phyloP scores from a whole-genome alignment of 2,329 filamentous ascomycete species.

The Arthrobotrys megalospora region DNA sequence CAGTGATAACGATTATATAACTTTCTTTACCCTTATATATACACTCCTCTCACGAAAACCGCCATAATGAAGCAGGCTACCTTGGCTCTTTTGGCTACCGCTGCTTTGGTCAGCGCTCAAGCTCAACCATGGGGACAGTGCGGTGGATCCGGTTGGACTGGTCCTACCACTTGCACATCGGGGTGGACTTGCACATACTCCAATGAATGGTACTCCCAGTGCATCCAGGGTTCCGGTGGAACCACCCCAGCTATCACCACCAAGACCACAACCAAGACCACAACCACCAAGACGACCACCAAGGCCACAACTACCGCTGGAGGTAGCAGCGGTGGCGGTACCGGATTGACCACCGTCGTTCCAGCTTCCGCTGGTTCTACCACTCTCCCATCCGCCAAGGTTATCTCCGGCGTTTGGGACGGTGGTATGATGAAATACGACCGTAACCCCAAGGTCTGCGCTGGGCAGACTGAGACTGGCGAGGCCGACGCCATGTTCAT shows the following conservation, averaged over 20 bases:
- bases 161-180: conserved; percentile 61
- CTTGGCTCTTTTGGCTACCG: conserved; percentile 36
- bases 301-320: conserved; percentile 47
- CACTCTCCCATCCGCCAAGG: conserved; percentile 68
- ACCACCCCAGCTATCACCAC: conserved; percentile 14
- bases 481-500: conserved; percentile 68
- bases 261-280: conserved; percentile 48
- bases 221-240: conserved; percentile 61
- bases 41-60: conserved; percentile 1
- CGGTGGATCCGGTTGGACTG: conserved; percentile 64
- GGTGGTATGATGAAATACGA: conserved; percentile 71
- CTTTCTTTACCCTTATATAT: not conserved
- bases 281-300: conserved; percentile 57
- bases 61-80: conserved; percentile 45
- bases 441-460: conserved; percentile 68
- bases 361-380: conserved; percentile 65
- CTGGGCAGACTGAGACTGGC: conserved; percentile 69
- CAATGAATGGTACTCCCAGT: conserved; percentile 62
- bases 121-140: conserved; percentile 61
- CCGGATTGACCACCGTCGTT: conserved; percentile 59
- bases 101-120: conserved; percentile 60
- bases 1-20: not conserved
- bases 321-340: conserved; percentile 29
- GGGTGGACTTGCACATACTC: conserved; percentile 54
- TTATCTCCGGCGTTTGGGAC: conserved; percentile 67